Conservation (phyloP, 495 filamentous ascomycete species). For the Neurospora sp. region DNA sequence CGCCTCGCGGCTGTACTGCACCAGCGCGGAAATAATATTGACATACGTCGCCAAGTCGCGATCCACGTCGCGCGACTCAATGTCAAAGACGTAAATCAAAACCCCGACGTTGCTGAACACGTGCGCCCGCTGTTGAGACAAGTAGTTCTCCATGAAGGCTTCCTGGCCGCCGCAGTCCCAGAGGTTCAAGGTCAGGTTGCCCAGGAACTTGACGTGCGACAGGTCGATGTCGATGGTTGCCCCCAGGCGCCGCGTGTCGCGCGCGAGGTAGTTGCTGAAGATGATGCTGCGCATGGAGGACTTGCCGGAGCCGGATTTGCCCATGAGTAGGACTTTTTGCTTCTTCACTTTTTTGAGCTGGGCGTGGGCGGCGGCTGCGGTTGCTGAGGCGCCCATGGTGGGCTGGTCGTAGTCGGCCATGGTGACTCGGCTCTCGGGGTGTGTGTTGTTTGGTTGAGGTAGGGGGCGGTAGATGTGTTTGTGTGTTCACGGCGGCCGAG, state of each 20-base stretch:
- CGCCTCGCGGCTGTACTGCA: slow-evolving; percentile 73
- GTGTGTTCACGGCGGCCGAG: neutral
- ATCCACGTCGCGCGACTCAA: slow-evolving; percentile 87
- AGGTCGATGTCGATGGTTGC: slow-evolving; percentile 99
- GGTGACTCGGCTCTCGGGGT: no score
- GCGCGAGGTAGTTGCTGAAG: slow-evolving; percentile 95
- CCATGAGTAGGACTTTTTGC: slow-evolving; percentile 58
- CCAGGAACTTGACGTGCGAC: slow-evolving; percentile 95
- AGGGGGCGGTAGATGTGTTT: neutral
- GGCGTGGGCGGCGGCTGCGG: slow-evolving; percentile 5
- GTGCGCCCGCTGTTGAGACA: slow-evolving; percentile 83
- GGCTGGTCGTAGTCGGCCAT: slow-evolving; percentile 3
- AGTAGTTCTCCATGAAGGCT: slow-evolving; percentile 96
- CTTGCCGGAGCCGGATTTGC: slow-evolving; percentile 98
- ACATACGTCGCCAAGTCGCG: slow-evolving; percentile 84
- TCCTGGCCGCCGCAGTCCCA: slow-evolving; percentile 99
- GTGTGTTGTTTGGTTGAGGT: no score
- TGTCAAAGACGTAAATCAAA: slow-evolving; percentile 98
- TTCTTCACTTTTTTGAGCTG: slow-evolving; percentile 50
- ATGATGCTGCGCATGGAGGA: slow-evolving; percentile 97
- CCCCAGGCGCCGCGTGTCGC: slow-evolving; percentile 85
- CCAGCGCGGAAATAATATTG: slow-evolving; percentile 72
- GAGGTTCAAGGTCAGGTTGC: slow-evolving; percentile 90
- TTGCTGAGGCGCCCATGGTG: neutral
- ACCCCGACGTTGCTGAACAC: slow-evolving; percentile 96